Conservation (phyloP, 106 monocot genomes). For the Platanthera guangdongensis region DNA sequence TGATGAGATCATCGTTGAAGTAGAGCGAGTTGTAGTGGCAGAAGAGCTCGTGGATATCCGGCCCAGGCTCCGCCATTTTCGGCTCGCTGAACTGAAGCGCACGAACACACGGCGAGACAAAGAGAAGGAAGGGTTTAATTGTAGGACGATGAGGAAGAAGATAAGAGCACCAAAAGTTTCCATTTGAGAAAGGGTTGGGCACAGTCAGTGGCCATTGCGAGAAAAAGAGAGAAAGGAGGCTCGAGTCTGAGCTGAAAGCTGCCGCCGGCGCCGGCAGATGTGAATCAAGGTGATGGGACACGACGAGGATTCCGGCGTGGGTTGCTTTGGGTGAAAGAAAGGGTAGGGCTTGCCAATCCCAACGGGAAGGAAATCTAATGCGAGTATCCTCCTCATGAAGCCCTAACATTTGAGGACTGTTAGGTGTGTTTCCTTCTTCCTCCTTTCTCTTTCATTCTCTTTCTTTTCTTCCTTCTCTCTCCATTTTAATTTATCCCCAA, state of each 20-base stretch:
- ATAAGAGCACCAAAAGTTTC: not conserved
- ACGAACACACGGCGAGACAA: not conserved
- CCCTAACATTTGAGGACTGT: not conserved
- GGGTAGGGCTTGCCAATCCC: not conserved
- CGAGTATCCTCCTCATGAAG: not conserved
- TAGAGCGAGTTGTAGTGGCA: constrained; percentile 55
- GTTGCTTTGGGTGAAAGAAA: not conserved
- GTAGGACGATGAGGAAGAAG: not conserved
- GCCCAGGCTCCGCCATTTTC: constrained; percentile 18
- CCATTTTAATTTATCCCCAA: not conserved
- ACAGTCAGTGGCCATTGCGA: not conserved
- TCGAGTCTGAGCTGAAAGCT: not conserved
- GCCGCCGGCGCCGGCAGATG: not conserved
- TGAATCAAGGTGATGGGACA: not conserved
- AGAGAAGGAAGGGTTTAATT: not conserved
- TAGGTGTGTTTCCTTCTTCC: not conserved
- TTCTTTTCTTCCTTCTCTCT: not conserved
- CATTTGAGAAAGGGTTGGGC: not conserved
- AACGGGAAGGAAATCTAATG: not conserved
- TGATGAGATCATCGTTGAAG: constrained; percentile 39
- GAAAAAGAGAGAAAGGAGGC: not conserved
- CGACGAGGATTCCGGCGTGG: not conserved
- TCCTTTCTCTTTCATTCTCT: not conserved
- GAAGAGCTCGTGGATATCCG: constrained; percentile 56
- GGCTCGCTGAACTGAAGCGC: not conserved